Conservation (phyloP, 805 yeast genomes). For the Pichia paraexigua region DNA sequence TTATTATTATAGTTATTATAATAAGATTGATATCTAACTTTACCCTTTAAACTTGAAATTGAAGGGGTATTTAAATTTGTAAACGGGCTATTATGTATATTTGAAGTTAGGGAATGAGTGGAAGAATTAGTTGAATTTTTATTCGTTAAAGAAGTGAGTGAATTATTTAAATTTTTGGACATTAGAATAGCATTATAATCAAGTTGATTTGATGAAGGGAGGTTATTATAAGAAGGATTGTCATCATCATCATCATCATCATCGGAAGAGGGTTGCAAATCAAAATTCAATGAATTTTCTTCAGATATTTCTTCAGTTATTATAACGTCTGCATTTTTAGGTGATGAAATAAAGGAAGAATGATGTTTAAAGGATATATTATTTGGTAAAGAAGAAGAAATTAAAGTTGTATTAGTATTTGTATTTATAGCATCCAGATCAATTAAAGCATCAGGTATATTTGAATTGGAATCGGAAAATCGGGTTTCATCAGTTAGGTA, state of each 20-base stretch:
- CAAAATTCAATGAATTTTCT: conserved; percentile 14
- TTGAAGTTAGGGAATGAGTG: conserved; percentile 13
- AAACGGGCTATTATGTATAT: conserved; percentile 1
- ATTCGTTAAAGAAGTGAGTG: conserved; percentile 23
- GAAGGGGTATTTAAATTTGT: conserved; percentile 14
- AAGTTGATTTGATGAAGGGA: conserved; percentile 12
- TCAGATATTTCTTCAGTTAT: conserved; percentile 26
- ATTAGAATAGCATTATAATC: conserved; percentile 17
- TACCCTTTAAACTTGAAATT: conserved; percentile 21
- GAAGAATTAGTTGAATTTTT: conserved; percentile 14
- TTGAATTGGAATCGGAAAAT: conserved; percentile 19
- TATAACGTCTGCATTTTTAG: conserved; percentile 25
- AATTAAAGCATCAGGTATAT: conserved; percentile 28
- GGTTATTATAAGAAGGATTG: background rate
- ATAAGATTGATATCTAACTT: conserved; percentile 29
- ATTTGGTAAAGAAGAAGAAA: conserved; percentile 3
- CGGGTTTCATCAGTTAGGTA: conserved; percentile 28
- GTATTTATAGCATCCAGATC: conserved; percentile 27
- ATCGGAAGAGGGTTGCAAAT: background rate
- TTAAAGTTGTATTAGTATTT: background rate
- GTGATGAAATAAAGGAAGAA: conserved; percentile 22
- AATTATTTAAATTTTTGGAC: conserved; percentile 14
- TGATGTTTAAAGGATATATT: conserved; percentile 17
- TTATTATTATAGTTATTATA: conserved; percentile 10
- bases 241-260: background rate